A percentile compares a stretch with the other conserved stretches of the same genome.
phyloP scores from a whole-genome alignment of 192 early-diverging fungal species.

The Rhizoclosmatium globosum region DNA sequence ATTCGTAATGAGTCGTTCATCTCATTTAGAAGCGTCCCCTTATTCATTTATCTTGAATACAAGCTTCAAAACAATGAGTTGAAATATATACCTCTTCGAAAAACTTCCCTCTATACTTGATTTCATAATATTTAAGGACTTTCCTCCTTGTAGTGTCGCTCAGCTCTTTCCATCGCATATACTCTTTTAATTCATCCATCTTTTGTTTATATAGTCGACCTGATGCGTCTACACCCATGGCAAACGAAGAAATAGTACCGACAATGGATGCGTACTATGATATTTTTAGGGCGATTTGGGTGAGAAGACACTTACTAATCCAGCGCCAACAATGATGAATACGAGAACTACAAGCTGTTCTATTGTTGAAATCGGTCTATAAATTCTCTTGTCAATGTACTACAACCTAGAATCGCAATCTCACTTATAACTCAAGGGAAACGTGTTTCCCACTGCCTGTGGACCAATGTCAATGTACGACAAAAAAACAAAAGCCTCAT shows the following conservation, averaged over 20 bases:
- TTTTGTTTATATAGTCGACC: conserved; percentile 52
- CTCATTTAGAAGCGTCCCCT: conserved; percentile 33
- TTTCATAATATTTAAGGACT: conserved; percentile 42
- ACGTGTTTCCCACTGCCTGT: conserved; percentile 46
- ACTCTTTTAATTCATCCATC: conserved; percentile 60
- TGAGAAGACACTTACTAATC: conserved; percentile 15
- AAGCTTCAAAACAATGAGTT: background rate
- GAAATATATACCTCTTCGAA: conserved; percentile 37
- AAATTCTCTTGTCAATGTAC: background rate
- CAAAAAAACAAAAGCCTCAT: conserved; percentile 19
- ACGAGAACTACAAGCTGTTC: conserved; percentile 49
- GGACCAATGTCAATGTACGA: conserved; percentile 8
- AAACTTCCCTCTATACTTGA: conserved; percentile 41
- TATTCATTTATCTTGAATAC: background rate
- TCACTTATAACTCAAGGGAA: conserved; percentile 43
- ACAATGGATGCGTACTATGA: conserved; percentile 48
- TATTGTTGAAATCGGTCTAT: conserved; percentile 33
- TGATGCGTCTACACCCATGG: conserved; percentile 55
- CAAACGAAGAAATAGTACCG: conserved; percentile 59
- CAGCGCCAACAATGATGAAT: conserved; percentile 45
- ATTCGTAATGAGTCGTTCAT: conserved; percentile 42
- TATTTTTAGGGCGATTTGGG: background rate
- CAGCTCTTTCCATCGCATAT: conserved; percentile 55
- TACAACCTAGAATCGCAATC: background rate
- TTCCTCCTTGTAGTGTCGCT: conserved; percentile 20